Evolutionary conservation across 176 grass and related monocot species (phyloP), one percentile per base, ranked within the genome.

Genomic region (Rhynchospora tenuis): DNA sequence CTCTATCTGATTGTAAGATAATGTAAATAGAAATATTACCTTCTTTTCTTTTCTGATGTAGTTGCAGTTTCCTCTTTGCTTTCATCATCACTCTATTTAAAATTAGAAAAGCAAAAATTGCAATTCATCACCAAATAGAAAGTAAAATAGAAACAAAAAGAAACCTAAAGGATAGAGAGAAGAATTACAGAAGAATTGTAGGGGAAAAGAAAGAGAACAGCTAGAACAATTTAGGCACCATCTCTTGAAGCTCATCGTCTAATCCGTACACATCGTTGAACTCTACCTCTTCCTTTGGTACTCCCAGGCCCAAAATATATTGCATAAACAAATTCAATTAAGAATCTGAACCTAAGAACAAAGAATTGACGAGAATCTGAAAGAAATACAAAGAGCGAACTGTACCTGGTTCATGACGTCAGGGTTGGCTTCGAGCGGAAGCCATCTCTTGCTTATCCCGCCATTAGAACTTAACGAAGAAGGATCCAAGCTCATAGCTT

Each of bases 231-330:
- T 95, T 90, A 29, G 93, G 93, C 42, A 98, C 96, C 93, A 98
- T 93, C 50, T 81, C 91, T 24, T 95, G 86, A 81, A 98, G 56
- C 52, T 95, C 96, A 38, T 98, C 93, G 80, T 95, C 96, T 79
- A 98, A 85, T 54, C 96, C 96, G 70, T 98, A 98, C 44, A 98
- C 93, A 78, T 98, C 96, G 70, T 88, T 90, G 91, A 98, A 98
- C 88, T 95, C 91, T 50, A 19, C 91, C 1, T 82, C 84, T 46
- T 65, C 84, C 86, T 91, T 86, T 76, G 91, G 80, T 50, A 95
- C 91, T 7, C 96, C 96, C 43, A 98, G 83, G 15, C 96, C 96
- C 89, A 91, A 90, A 2, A 98, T 90, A 91, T 93, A 98, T 93
- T 98, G 90, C 75, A 58, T 17, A 14, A 64, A 38, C 16, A 47